phyloP scores from a whole-genome alignment of 768 basidiomycete genomes.

The Phaffia tasmanica region DNA sequence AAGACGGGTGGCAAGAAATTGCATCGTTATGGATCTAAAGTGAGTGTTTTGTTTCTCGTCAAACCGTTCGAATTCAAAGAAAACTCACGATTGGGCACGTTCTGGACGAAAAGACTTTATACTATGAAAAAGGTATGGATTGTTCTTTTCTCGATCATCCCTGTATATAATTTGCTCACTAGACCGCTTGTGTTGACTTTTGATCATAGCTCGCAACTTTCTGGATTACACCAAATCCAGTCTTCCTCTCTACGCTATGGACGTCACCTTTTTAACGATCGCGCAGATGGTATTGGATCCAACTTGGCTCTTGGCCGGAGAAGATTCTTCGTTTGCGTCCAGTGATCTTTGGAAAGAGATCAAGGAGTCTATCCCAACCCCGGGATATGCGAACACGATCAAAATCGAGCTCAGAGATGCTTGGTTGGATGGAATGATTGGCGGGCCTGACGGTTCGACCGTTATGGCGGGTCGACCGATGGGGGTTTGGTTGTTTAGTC shows the following conservation, averaged over 20 bases:
- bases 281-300: slow-evolving; percentile 19
- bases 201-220: slow-evolving; percentile 14
- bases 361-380: slow-evolving; percentile 1
- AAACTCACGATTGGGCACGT: background rate
- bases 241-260: slow-evolving; percentile 15
- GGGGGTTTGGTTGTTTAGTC: slow-evolving; percentile 15
- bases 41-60: background rate
- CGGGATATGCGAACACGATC: slow-evolving; percentile 16
- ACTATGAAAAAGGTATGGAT: background rate
- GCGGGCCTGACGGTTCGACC: background rate
- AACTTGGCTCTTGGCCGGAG: slow-evolving; percentile 1
- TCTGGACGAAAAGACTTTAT: background rate
- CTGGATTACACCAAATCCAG: background rate
- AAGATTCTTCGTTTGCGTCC: background rate
- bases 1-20: slow-evolving; percentile 11
- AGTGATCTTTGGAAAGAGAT: slow-evolving; percentile 7
- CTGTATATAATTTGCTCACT: slow-evolving; percentile 16
- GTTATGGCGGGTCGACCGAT: background rate
- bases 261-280: slow-evolving; percentile 5
- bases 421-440: slow-evolving; percentile 1
- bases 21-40: background rate
- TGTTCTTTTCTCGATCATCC: slow-evolving; percentile 1
- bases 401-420: slow-evolving; percentile 18
- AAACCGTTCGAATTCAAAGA: too few species aligned
- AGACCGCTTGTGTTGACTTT: slow-evolving; percentile 2